These are phyloP conservation scores for Baorangia bicolor DNA, from an alignment of 768 basidiomycete species.

Conservation along the genomic window DNA sequence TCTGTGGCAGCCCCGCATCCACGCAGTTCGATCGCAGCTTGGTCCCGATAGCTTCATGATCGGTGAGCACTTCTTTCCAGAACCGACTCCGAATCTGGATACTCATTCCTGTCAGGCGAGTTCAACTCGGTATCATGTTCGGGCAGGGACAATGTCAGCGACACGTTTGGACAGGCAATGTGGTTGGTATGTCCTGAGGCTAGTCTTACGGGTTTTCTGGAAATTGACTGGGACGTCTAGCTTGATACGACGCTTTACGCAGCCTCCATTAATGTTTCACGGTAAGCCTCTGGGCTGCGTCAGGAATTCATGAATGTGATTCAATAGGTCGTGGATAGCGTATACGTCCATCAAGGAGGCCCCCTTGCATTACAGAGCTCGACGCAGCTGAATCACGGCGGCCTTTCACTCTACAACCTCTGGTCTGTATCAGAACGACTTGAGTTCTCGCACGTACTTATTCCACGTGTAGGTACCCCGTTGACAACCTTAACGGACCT, in stretches of 20 bases:
- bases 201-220: not conserved
- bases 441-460: not conserved
- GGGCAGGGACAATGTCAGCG: conserved; percentile 48
- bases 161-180: conserved; percentile 55
- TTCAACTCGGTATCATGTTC: conserved; percentile 57
- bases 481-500: conserved; percentile 47
- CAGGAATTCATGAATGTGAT: not conserved
- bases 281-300: conserved; percentile 25
- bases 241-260: conserved; percentile 22
- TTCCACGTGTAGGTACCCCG: conserved; percentile 41
- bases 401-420: conserved; percentile 44
- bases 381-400: conserved; percentile 50
- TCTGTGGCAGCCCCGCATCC: conserved; percentile 54
- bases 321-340: conserved; percentile 24
- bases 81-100: not conserved
- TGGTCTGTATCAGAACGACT: conserved; percentile 34
- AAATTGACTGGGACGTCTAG: conserved; percentile 5
- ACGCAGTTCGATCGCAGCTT: conserved; percentile 44
- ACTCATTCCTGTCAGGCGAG: conserved; percentile 38
- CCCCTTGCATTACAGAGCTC: conserved; percentile 50
- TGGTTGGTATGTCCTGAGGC: conserved; percentile 47
- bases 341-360: conserved; percentile 57
- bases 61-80: conserved; percentile 27
- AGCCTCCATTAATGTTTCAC: conserved; percentile 45
- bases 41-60: conserved; percentile 50